These are phyloP conservation scores for Lipomyces mesembrius DNA, from an alignment of 805 yeast species.

Conservation along the genomic window DNA sequence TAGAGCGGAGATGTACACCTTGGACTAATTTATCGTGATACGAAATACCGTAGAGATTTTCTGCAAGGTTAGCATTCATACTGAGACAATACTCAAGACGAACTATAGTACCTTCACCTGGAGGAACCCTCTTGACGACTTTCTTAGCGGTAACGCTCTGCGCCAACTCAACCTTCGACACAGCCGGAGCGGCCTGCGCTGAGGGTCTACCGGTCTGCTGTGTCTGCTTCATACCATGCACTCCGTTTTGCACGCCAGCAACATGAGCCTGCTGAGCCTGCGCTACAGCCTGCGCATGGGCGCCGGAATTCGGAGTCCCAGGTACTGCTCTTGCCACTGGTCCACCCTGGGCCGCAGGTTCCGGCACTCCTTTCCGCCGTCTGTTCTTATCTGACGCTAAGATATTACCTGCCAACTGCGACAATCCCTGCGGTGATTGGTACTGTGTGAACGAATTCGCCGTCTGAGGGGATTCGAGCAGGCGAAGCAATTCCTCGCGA, in stretches of 20 bases:
- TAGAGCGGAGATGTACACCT: constrained; percentile 82
- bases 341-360: constrained; percentile 41
- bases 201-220: constrained; percentile 5
- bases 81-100: background rate
- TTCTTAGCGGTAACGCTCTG: constrained; percentile 29
- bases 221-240: constrained; percentile 13
- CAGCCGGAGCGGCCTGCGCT: constrained; percentile 3
- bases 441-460: constrained; percentile 77
- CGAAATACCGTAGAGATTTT: constrained; percentile 79
- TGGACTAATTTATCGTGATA: constrained; percentile 63
- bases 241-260: constrained; percentile 2
- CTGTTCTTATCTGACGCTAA: constrained; percentile 70
- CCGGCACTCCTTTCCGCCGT: constrained; percentile 42
- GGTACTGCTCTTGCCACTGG: constrained; percentile 12
- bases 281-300: constrained; percentile 5
- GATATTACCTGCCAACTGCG: constrained; percentile 80
- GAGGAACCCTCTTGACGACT: constrained; percentile 30
- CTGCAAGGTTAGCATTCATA: constrained; percentile 41
- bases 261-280: background rate
- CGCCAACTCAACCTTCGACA: constrained; percentile 30
- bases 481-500: constrained; percentile 73
- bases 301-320: constrained; percentile 20
- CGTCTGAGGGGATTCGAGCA: constrained; percentile 85
- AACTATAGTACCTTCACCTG: constrained; percentile 27
- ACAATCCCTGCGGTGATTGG: constrained; percentile 83